phyloP scores from a whole-genome alignment of 176 grass and related monocot genomes.

The Raddia guianensis region DNA sequence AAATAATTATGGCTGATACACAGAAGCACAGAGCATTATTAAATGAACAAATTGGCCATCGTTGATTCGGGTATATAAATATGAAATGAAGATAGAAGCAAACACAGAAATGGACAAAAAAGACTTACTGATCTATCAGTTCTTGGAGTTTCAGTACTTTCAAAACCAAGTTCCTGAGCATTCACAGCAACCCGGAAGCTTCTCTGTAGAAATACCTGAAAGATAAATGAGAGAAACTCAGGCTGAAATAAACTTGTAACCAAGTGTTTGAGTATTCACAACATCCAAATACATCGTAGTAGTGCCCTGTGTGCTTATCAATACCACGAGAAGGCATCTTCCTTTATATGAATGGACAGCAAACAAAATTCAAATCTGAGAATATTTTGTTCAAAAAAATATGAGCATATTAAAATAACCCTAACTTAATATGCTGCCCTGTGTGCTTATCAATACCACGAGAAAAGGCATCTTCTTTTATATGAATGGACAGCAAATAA shows the following conservation, averaged over 20 bases:
- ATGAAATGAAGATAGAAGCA: background rate
- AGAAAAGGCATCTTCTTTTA: conserved; percentile 13
- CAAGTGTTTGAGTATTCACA: conserved; percentile 13
- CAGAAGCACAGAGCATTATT: background rate
- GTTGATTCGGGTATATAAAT: background rate
- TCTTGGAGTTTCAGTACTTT: conserved; percentile 95
- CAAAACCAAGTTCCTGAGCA: conserved; percentile 87
- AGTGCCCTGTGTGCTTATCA: background rate
- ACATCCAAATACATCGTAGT: background rate
- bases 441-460: too few species aligned
- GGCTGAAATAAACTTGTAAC: background rate
- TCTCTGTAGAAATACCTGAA: conserved; percentile 82
- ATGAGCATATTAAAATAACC: too few species aligned
- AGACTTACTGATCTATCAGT: conserved; percentile 91
- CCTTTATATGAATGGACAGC: too few species aligned
- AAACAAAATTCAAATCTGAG: too few species aligned
- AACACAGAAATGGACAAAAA: background rate
- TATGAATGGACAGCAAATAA: conserved; percentile 27
- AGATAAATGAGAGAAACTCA: conserved; percentile 28
- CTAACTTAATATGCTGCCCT: too few species aligned
- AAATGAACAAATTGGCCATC: background rate
- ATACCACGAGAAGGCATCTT: too few species aligned
- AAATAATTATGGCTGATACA: background rate
- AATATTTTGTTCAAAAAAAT: too few species aligned
- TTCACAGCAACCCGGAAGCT: conserved; percentile 76